A percentile compares a stretch with the other conserved stretches of the same genome.
phyloP scores from a whole-genome alignment of 2,329 filamentous ascomycete species.

The Alternaria sp. region DNA sequence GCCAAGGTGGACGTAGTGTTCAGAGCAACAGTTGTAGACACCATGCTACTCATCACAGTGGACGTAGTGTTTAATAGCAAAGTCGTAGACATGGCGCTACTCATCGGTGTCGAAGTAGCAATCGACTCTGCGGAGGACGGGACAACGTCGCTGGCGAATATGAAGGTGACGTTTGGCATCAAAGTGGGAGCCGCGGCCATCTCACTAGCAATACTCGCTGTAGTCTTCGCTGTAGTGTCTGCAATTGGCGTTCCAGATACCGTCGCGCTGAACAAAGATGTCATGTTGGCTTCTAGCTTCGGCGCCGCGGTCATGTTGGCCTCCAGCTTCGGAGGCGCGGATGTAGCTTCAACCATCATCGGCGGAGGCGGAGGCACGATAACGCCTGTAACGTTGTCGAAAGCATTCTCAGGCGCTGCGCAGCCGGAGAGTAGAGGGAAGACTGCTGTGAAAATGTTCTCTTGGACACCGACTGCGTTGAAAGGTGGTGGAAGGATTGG shows the following conservation, averaged over 20 bases:
- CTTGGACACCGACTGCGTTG: constrained; percentile 15
- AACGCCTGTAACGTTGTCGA: background rate
- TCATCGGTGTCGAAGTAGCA: background rate
- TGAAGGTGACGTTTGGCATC: background rate
- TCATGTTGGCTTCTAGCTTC: background rate
- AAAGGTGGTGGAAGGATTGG: constrained; percentile 27
- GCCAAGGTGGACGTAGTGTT: background rate
- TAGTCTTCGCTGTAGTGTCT: background rate
- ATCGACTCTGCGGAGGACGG: background rate
- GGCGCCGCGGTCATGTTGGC: background rate
- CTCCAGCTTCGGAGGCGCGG: background rate
- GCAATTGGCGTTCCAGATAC: background rate
- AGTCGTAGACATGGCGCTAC: background rate
- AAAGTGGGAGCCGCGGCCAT: background rate
- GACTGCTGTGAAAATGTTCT: constrained; percentile 28
- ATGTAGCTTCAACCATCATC: background rate
- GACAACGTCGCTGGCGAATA: background rate
- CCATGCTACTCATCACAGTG: background rate
- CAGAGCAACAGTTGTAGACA: background rate
- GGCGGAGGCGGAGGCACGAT: constrained; percentile 2
- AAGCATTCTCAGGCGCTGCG: constrained; percentile 13
- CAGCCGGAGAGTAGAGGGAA: constrained; percentile 31
- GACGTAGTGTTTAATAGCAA: background rate
- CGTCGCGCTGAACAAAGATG: background rate
- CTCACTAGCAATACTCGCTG: background rate